Base-by-base conservation (phyloP, 805 yeast species). In the Wickerhamiella qilinensis region DNA sequence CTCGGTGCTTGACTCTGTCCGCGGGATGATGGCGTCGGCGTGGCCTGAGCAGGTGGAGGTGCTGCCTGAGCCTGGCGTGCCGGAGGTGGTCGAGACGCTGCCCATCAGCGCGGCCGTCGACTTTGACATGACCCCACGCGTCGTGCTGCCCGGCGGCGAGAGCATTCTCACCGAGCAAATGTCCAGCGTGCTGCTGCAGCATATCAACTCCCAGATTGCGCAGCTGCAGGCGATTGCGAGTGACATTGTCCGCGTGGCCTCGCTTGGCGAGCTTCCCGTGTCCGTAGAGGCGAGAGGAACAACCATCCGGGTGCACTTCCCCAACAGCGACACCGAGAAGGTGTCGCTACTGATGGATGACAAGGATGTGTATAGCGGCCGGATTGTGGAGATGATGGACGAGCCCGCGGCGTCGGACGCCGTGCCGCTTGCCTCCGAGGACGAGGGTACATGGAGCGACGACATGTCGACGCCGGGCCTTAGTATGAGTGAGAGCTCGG, bases 241-340 rank as follows among this genome's bases (percentile, higher is more conserved):
- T 16, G 64, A 62, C 28, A 57, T 75, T 24, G 56, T 63, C 44
- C 52, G 58, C 18, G 69, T 73, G 42, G 70, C 73, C 22, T 47
- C 54, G 3, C 69, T 76, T 40, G 91, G 91, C 2, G 73, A 75
- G 44, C 68, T 75, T 45, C 84, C 81, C 7, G 61, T 78, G 39
- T 63, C 73, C 35, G 57, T 69, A 38, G 63, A 63, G 34, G 37
- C 40, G 20, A 50, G 57, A 29, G 53, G 58, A 11, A 58, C 63
- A 22, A 56, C 55, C 38, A 51, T 58, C 22, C 48, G 77, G 46
- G 71, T 77, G 12, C 77, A 71, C 52, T 81, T 83, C 59, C 84
- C 88, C 25, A 80, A 78, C 52, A 67, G 78, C 42, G 83, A 78
- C 43, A 57, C 65, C 5, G 60, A 54, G 4, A 73, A 73, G 46